Conservation (phyloP, 2,329 filamentous ascomycete species). For the Bipolaris gigantea region DNA sequence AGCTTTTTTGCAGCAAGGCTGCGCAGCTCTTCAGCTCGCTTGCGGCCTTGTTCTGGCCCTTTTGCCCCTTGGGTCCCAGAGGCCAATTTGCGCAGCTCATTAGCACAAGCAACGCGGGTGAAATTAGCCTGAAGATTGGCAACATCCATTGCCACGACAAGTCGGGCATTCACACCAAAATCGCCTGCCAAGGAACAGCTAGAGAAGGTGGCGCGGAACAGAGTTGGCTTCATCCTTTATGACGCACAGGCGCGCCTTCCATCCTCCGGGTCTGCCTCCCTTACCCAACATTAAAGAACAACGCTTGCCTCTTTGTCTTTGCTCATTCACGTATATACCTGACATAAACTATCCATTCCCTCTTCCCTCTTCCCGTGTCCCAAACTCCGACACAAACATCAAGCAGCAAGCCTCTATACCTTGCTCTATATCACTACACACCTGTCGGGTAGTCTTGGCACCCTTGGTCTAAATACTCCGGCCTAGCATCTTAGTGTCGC, state of each 20-base stretch:
- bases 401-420: slow-evolving; percentile 3
- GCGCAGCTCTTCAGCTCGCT: slow-evolving; percentile 2
- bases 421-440: neutral
- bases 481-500: slow-evolving; percentile 6
- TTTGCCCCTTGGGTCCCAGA: neutral
- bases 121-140: slow-evolving; percentile 5
- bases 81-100: neutral
- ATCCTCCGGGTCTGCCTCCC: neutral
- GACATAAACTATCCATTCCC: no score
- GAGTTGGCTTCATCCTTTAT: slow-evolving; percentile 12
- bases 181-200: neutral
- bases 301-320: slow-evolving; percentile 6
- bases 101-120: neutral
- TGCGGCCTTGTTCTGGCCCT: slow-evolving; percentile 8
- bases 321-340: neutral
- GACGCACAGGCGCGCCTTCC: slow-evolving; percentile 14
- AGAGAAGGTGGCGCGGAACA: slow-evolving; percentile 2
- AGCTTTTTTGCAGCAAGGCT: neutral
- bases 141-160: neutral
- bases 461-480: neutral
- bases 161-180: slow-evolving; percentile 1
- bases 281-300: slow-evolving; percentile 12
- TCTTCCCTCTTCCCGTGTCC: neutral
- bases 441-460: neutral
- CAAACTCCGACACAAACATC: slow-evolving; percentile 9